Evolutionary conservation across 2,329 filamentous ascomycete genomes (phyloP), one percentile per base, ranked within the genome.

Genomic region (Tolypocladium tundrense): DNA sequence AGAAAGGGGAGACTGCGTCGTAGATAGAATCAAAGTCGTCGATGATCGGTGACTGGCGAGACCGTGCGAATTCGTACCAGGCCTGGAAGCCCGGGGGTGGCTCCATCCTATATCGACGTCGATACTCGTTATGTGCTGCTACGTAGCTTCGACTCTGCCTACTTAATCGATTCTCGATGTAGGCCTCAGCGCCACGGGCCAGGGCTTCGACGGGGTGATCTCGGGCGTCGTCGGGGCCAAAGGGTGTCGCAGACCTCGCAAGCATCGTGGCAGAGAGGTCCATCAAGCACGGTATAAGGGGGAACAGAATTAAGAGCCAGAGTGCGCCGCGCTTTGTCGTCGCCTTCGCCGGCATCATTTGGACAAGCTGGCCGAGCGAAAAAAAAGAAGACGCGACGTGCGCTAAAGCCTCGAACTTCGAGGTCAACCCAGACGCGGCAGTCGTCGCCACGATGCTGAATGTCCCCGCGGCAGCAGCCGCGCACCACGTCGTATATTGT

Each of bases 1-100:
- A 69, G 45, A 80, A 77, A 0, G 77, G 78, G 0, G 66, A 64
- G 1, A 82, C 62, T 0, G 67, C 60, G 0, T 74, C 59, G 48
- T 72, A 66, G 2, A 82, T 76, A 0, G 63, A 68, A 41, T 81
- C 75, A 39, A 77, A 81, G 4, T 81, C 75, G 58, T 81, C 78
- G 41, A 81, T 79, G 21, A 81, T 70, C 0, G 69, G 69, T 0
- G 77, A 79, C 2, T 73, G 40, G 1, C 76, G 65, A 0, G 62
- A 61, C 1, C 62, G 53, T 0, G 78, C 77, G 53, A 72, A 80
- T 0, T 70, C 61, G 27, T 71, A 77, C 79, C 79, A 82, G 3
- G 60, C 65, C 1, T 74, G 65, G 35, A 81, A 81, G 0, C 79
- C 78, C 0, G 68, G 66, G 0, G 79, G 79, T 0, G 78, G 79